Percentiles rank a stretch among this genome's conserved stretches.
Conservation (phyloP, 306 rosid genomes). For the Ammopiptanthus mongolicus region DNA sequence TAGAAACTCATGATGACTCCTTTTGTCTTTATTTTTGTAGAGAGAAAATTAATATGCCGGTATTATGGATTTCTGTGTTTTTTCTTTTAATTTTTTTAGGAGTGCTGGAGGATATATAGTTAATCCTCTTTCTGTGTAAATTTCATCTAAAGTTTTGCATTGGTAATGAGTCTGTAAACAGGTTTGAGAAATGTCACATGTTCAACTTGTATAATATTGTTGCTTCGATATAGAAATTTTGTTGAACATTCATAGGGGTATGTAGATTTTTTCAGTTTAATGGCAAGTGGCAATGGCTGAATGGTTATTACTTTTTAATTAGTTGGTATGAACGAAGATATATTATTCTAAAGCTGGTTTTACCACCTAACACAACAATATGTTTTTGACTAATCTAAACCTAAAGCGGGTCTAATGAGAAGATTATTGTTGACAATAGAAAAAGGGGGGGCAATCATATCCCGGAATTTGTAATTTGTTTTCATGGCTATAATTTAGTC, state of each 20-base stretch:
- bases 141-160: constrained; percentile 20
- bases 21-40: constrained; percentile 2
- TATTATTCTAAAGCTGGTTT: constrained; percentile 11
- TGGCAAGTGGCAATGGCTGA: constrained; percentile 9
- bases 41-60: background rate
- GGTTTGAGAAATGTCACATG: constrained; percentile 25
- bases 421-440: constrained; percentile 36
- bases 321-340: constrained; percentile 21
- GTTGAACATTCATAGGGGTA: background rate
- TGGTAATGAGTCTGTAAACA: constrained; percentile 14
- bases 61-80: constrained; percentile 10
- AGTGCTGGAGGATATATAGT: background rate
- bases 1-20: constrained; percentile 13
- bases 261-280: background rate
- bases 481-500: background rate
- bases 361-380: constrained; percentile 29
- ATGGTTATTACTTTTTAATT: constrained; percentile 13
- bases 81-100: background rate
- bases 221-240: background rate
- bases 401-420: constrained; percentile 20
- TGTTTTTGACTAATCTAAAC: constrained; percentile 31
- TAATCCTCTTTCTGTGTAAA: constrained; percentile 11
- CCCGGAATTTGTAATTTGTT: background rate
- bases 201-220: constrained; percentile 14
- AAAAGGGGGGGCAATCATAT: constrained; percentile 21